Evolutionary conservation across 2,329 filamentous ascomycete species (phyloP), one percentile per base, ranked within the genome.

Genomic region (Coniella vitis): DNA sequence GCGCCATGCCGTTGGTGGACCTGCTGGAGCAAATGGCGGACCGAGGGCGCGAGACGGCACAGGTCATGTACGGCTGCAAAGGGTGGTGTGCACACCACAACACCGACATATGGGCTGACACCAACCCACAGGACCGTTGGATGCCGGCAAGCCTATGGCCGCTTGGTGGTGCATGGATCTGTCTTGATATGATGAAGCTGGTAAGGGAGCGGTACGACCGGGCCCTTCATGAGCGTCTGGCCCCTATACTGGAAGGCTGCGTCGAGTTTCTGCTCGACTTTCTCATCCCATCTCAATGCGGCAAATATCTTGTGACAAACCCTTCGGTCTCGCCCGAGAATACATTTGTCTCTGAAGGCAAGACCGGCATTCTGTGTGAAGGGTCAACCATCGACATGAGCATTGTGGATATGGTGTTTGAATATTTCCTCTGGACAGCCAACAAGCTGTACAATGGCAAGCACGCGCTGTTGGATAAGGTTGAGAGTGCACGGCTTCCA

Each of bases 311-410:
- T 8, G 58, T 65, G 20, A 66, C 64, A 2, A 62, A 56, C 25
- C 65, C 66, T 2, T 67, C 64, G 0, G 49, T 64, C 5, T 67
- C 64, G 0, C 66, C 65, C 0, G 66, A 68, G 45, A 68, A 69
- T 29, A 56, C 46, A 9, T 56, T 50, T 38, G 42, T 50, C 10
- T 57, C 54, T 0, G 49, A 69, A 58, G n/a, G 69, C 63, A 51
- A 70, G 64, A 42, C 62, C 29, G 67, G 58, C 21, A 64, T 60
- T n/a, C 60, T 66, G 3, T 67, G 64, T 40, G 69, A 72, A 55
- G 69, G 69, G 1, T 69, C 72, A 0, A 68, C 68, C 3, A 73
- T 75, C 51, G 73, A 76, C 45, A 69, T 68, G 13, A 66, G 70
- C 39, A 69, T 75, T 7, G 58, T 72, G 5, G 57, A 62, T 8